Percentiles rank a stretch among this genome's conserved stretches.
Conservation (phyloP, 257 asterid species). For the Perilla frutescens region DNA sequence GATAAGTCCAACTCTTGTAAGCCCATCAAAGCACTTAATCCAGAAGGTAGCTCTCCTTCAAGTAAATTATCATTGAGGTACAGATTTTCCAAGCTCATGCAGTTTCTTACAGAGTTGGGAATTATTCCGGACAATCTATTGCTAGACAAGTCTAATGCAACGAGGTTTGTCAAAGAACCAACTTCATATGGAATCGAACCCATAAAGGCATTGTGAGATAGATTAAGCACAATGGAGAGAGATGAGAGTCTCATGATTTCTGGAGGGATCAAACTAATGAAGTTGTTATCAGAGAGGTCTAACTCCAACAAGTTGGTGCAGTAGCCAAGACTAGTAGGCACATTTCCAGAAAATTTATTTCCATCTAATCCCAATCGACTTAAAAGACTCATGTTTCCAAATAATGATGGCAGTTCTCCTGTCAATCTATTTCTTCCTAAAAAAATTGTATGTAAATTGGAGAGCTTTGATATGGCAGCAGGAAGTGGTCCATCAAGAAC, state of each 20-base stretch:
- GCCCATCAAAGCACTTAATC: constrained; percentile 40
- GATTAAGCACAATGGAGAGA: constrained; percentile 10
- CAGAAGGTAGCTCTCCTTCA: constrained; percentile 37
- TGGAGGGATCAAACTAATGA: constrained; percentile 31
- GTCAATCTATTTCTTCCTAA: constrained; percentile 17
- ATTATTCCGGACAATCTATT: constrained; percentile 38
- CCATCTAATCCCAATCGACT: neutral
- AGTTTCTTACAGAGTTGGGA: constrained; percentile 31
- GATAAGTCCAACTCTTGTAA: constrained; percentile 26
- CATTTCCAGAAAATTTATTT: constrained; percentile 31
- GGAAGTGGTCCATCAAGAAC: constrained; percentile 44
- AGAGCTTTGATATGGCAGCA: neutral
- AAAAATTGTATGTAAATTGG: neutral
- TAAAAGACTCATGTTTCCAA: constrained; percentile 30
- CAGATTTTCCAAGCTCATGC: constrained; percentile 30
- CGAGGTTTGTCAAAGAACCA: constrained; percentile 27
- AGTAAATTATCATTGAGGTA: constrained; percentile 28
- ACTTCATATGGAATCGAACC: constrained; percentile 34
- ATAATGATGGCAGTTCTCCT: constrained; percentile 23
- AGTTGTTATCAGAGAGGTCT: constrained; percentile 29
- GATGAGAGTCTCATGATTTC: constrained; percentile 30
- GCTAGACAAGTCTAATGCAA: constrained; percentile 28
- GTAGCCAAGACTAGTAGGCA: constrained; percentile 29
- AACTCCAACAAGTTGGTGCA: constrained; percentile 17
- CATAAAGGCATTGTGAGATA: constrained; percentile 25